Base-by-base conservation (phyloP, 2,329 filamentous ascomycete genomes). In the Arthrobotrys iridis region DNA sequence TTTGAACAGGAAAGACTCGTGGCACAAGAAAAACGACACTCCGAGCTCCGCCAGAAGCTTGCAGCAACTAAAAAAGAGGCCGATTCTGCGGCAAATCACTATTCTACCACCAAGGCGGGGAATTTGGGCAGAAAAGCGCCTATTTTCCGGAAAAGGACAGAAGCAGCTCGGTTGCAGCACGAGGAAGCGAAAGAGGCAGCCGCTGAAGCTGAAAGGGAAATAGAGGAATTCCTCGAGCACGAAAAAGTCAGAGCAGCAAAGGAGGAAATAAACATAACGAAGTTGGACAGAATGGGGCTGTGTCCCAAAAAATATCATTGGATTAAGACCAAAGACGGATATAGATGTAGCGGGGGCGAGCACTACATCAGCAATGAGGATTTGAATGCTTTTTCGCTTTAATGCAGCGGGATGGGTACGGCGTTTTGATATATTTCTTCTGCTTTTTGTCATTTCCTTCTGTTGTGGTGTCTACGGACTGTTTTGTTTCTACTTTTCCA, bases 251-350 rank as follows among this genome's bases (percentile, higher is more conserved):
- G 28, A 6, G 45, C 48, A 3, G 70, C 57, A 4, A 22, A 40
- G 3, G 64, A 79, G 2, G 80, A 82, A 22, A 80, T 78, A 11
- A 80, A 82, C 33, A 35, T 82, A 40, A 83, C 84, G 80, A 83
- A 77, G 77, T 82, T 62, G 81, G 84, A 73, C 83, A 83, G 67
- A 79, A 83, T 87, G 82, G 90, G 90, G 0, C 57, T 81, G 0
- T 93, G 90, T 80, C 83, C 84, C 0, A 37, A 64, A 15, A 90
- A 89, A 0, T 92, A 52, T 78, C 63, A 68, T 0, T 93, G 90
- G 90, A 87, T 90, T 24, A 87, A 86, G 77, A 85, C 89, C 78
- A 41, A 1, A 0, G 79, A 78, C 0, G 90, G 90, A 0, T 92
- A 88, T 80, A 81, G 88, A 3, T 92, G 90, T 81, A 84, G 84